Evolutionary conservation across 805 yeast species (phyloP).

Genomic region (Kodamaea neixiangensis): DNA sequence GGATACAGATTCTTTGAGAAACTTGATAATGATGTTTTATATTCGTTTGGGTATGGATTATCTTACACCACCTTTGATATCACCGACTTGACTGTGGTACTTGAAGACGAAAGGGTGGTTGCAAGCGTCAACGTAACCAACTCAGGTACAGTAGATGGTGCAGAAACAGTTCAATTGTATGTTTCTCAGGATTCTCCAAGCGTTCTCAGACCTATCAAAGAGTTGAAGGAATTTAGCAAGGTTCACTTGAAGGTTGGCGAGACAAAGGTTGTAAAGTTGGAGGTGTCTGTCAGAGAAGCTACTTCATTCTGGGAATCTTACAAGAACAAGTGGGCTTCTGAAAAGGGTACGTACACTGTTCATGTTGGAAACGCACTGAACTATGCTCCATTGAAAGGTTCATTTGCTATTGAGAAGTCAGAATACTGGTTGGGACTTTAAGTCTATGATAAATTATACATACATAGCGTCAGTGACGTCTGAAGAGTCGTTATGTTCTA

Average conservation of each 20-base stretch:
- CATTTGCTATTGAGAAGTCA: constrained; percentile 3
- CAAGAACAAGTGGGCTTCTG: constrained; percentile 51
- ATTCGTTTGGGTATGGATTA: constrained; percentile 65
- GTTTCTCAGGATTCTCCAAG: constrained; percentile 39
- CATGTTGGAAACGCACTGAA: constrained; percentile 38
- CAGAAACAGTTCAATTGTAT: constrained; percentile 59
- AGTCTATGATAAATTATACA: background rate
- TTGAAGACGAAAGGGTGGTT: constrained; percentile 25
- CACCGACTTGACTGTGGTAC: constrained; percentile 33
- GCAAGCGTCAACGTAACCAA: constrained; percentile 47
- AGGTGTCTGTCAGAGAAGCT: constrained; percentile 48
- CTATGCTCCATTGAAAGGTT: constrained; percentile 6
- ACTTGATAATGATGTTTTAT: constrained; percentile 46
- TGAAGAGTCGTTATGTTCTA: too few species aligned
- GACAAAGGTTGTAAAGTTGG: constrained; percentile 35
- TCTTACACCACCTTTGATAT: constrained; percentile 57
- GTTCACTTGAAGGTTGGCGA: constrained; percentile 48
- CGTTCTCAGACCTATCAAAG: constrained; percentile 56
- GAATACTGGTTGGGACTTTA: constrained; percentile 10
- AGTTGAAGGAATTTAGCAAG: constrained; percentile 60
- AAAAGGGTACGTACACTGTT: constrained; percentile 51
- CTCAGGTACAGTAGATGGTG: constrained; percentile 50
- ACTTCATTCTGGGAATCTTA: constrained; percentile 56
- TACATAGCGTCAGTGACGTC: too few species aligned
- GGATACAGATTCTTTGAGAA: constrained; percentile 66